Evolutionary conservation across 306 rosid genomes (phyloP), one percentile per base, ranked within the genome.

Genomic region (Dalbergia cochinchinensis): DNA sequence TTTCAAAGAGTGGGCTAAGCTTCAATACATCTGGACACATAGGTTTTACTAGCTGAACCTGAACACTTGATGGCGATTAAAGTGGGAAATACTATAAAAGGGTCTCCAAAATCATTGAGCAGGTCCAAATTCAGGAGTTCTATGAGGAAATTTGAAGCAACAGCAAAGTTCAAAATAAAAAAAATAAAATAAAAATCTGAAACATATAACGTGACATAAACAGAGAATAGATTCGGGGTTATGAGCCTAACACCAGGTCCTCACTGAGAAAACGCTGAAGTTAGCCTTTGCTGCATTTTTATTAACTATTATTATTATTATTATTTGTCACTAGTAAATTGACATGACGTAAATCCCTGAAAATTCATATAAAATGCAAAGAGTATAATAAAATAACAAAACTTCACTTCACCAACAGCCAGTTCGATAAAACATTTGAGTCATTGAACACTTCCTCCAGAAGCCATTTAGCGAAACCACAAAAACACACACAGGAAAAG

Each of bases 381-480:
- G 42, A 3, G 72, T 57, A 22, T 11, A 72, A 47, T 63, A 71
- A 51, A 4, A 11, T 16, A 74, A 74, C 41, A 70, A 55, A 44
- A 75, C 8, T 20, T 14, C 8, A 51, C 31, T 45, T 4, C 51
- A 65, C 55, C 72, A 55, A 55, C 35, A 73, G 59, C 15, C 41
- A 14, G 14, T 31, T 58, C 5, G 14, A 39, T 48, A 6, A 15
- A 15, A 53, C 12, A 4, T 14, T 14, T 2, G 22, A 53, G 19
- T 53, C 19, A n/a, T n/a, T 16, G 20, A 59, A 44, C 31, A 69
- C 14, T 20, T 10, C 15, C 39, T 31, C 45, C n/a, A 71, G 47
- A 65, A 65, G 33, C 77, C 71, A 73, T 47, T 48, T 50, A 66
- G 60, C 31, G 12, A 57, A 81, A n/a, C 18, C 16, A 11, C n/a